Base-by-base conservation (phyloP, 2,329 filamentous ascomycete species). In the Didymella keratinophila region DNA sequence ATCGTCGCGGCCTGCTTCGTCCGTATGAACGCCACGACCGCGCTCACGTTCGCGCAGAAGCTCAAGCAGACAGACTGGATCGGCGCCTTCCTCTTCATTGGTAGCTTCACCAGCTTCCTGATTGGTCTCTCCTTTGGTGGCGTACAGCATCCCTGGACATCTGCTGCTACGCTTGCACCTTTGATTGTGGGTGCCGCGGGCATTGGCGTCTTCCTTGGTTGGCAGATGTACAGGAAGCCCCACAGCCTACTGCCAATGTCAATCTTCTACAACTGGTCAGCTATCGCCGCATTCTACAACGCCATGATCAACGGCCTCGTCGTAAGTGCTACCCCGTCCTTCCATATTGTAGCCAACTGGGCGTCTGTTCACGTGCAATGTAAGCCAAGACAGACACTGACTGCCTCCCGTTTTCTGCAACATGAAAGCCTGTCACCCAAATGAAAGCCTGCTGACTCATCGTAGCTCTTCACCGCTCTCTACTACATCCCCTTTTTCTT, bases 121-220 rank as follows among this genome's bases (percentile, higher is more conserved):
- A 66, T 81, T 20, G 79, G 77, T 0, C 58, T 82, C 6, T 78
- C 77, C 6, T 81, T 78, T 73, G 79, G 76, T 2, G 81, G 81
- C 2, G 69, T 74, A 2, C 68, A 72, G 25, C 75, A 77, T 48
- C 57, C 68, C 0, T 82, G 80, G 81, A 48, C 48, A 7, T 72
- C 72, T 23, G 78, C 71, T 61, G 73, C 72, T 39, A 80, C 78
- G 0, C 50, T 82, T 12, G 69, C 75, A 12, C 78, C 80, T 0
- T 66, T 82, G 32, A 62, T 74, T 0, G 23, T 77, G 3, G 81
- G 80, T 0, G 45, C 63, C 3, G 49, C 51, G 0, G 70, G 72
- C 1, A 53, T 80, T 6, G 50, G 73, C n/a, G 59, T 61, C 2
- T 71, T 79, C 14, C 60, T 75, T 1, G 48, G 74, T 2, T 80